A percentile compares a stretch with the other conserved stretches of the same genome.
phyloP scores from a whole-genome alignment of 805 yeast species.

The Metschnikowia cerradonensis region DNA sequence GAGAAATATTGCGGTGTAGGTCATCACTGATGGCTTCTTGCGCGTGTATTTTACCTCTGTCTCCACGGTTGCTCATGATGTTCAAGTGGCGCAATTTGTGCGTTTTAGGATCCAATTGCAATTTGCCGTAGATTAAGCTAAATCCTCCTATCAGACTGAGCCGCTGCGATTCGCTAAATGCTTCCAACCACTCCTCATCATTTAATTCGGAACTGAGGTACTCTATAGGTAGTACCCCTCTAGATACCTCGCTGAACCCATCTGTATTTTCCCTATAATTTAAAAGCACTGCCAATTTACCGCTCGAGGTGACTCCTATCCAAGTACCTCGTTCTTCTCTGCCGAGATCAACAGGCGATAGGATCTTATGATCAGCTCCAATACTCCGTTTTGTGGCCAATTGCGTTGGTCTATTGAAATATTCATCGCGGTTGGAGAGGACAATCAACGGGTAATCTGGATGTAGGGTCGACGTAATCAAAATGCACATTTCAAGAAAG shows the following conservation, averaged over 20 bases:
- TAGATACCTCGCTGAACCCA: constrained; percentile 37
- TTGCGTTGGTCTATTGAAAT: constrained; percentile 66
- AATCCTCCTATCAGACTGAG: constrained; percentile 55
- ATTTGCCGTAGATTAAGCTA: constrained; percentile 53
- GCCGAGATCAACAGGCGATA: constrained; percentile 74
- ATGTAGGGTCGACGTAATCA: constrained; percentile 62
- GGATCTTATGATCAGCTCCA: constrained; percentile 32
- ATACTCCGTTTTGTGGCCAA: constrained; percentile 39
- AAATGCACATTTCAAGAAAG: constrained; percentile 62
- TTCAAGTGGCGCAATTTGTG: constrained; percentile 33
- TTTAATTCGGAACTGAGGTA: constrained; percentile 35
- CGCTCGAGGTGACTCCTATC: constrained; percentile 67
- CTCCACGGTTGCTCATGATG: constrained; percentile 50
- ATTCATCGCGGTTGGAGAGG: constrained; percentile 87
- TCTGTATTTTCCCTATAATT: constrained; percentile 57
- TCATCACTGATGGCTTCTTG: constrained; percentile 6
- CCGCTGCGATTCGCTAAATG: constrained; percentile 14
- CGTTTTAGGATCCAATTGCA: constrained; percentile 23
- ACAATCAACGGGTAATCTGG: constrained; percentile 72
- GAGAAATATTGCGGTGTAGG: constrained; percentile 19
- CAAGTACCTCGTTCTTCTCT: constrained; percentile 82
- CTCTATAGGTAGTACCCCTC: constrained; percentile 50
- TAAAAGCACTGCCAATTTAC: constrained; percentile 67
- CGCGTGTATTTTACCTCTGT: constrained; percentile 32
- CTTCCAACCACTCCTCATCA: constrained; percentile 44